These are phyloP conservation scores for Aspergillus sp. DNA, from an alignment of 2,329 filamentous ascomycete genomes.

Conservation along the genomic window DNA sequence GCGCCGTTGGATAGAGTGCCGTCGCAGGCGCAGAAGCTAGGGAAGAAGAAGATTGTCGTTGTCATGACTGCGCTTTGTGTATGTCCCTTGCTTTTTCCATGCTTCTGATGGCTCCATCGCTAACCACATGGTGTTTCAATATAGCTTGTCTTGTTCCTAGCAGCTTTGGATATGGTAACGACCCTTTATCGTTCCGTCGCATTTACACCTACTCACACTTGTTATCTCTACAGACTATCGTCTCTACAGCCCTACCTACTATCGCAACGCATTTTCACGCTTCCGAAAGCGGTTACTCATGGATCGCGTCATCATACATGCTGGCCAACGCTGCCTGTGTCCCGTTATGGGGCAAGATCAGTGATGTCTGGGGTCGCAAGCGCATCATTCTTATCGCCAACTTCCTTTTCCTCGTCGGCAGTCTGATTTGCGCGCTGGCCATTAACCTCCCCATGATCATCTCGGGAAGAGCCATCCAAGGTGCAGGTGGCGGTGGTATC, in stretches of 20 bases:
- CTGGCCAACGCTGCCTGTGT: constrained; percentile 52
- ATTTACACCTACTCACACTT: constrained; percentile 5
- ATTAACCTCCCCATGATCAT: constrained; percentile 65
- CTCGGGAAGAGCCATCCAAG: constrained; percentile 63
- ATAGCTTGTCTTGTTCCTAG: constrained; percentile 60
- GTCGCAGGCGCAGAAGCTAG: constrained; percentile 43
- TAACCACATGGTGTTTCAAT: neutral
- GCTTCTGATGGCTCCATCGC: neutral
- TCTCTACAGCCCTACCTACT: constrained; percentile 49
- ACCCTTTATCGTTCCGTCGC: neutral
- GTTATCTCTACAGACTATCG: constrained; percentile 39
- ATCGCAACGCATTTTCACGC: constrained; percentile 48
- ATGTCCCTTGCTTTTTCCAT: constrained; percentile 19
- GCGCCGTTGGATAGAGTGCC: constrained; percentile 33
- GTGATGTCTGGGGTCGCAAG: constrained; percentile 69
- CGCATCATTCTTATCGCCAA: constrained; percentile 63
- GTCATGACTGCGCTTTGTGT: constrained; percentile 48
- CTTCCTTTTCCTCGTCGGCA: constrained; percentile 63
- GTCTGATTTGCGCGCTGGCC: constrained; percentile 60
- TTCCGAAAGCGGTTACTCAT: constrained; percentile 49
- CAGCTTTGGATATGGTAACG: constrained; percentile 59
- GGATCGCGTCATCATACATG: constrained; percentile 52
- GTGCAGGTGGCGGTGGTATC: constrained; percentile 64
- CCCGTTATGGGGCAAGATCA: constrained; percentile 64
- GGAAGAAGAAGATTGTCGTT: constrained; percentile 43